phyloP scores from a whole-genome alignment of 495 filamentous ascomycete genomes.

The Wilcoxina mikolae region DNA sequence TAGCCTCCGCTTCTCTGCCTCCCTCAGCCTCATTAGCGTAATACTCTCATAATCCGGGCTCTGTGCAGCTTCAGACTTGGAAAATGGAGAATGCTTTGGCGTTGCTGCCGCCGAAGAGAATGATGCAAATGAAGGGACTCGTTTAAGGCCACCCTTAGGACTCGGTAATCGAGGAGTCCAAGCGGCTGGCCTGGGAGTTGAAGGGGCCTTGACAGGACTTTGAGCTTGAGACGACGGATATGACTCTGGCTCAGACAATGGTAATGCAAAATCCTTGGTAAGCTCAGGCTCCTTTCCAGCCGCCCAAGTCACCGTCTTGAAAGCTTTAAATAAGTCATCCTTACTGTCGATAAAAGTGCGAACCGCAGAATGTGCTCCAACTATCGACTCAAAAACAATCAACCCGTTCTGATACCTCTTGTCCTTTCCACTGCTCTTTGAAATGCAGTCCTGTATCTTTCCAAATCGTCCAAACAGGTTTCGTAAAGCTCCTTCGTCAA shows the following conservation, averaged over 20 bases:
- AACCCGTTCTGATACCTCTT: constrained; percentile 23
- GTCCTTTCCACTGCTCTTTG: constrained; percentile 7
- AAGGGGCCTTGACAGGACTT: neutral
- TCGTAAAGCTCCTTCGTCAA: neutral
- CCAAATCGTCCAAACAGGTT: constrained; percentile 12
- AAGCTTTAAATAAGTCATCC: constrained; percentile 7
- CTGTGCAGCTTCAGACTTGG: constrained; percentile 1
- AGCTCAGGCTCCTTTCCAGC: constrained; percentile 22
- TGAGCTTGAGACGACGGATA: neutral
- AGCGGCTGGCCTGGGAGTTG: neutral
- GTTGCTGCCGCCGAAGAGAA: neutral
- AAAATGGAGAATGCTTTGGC: constrained; percentile 5
- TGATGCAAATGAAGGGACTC: constrained; percentile 13
- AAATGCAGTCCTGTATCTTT: constrained; percentile 17
- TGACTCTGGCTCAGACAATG: neutral
- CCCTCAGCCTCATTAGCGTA: constrained; percentile 26
- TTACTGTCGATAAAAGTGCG: constrained; percentile 3
- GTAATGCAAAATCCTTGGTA: neutral
- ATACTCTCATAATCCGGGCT: constrained; percentile 24
- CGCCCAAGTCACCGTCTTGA: constrained; percentile 23
- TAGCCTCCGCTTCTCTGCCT: constrained; percentile 12
- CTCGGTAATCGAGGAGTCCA: neutral
- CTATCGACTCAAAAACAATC: constrained; percentile 24
- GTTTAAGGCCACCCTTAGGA: neutral
- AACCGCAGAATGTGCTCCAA: constrained; percentile 22